phyloP scores from a whole-genome alignment of 352 stramenopile species.

The Aphanomyces astaci region DNA sequence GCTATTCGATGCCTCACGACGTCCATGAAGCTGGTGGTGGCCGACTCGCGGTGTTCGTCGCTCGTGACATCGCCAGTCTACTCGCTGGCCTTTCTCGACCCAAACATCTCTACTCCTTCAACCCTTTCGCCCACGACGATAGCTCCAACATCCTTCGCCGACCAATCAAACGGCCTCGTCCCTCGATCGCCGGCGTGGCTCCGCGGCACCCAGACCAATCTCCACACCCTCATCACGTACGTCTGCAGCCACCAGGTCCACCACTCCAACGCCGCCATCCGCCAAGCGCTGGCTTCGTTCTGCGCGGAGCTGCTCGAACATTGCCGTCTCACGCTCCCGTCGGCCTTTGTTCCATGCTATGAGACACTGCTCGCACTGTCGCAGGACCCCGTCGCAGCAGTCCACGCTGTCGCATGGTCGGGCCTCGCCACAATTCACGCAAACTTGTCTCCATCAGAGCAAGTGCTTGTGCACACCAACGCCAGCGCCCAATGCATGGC shows the following conservation, averaged over 20 bases:
- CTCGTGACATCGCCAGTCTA: conserved; percentile 9
- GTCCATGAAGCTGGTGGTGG: conserved; percentile 30
- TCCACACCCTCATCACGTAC: conserved; percentile 52
- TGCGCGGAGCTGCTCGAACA: conserved; percentile 47
- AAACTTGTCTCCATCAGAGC: conserved; percentile 38
- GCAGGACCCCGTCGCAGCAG: conserved; percentile 37
- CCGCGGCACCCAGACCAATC: conserved; percentile 40
- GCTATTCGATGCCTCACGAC: conserved; percentile 46
- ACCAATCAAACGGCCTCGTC: not conserved
- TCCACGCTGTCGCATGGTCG: conserved; percentile 24
- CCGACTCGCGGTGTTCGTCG: conserved; percentile 27
- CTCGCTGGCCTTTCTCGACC: conserved; percentile 24
- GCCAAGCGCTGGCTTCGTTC: conserved; percentile 45
- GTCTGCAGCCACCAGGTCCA: conserved; percentile 40
- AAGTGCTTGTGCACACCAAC: conserved; percentile 46
- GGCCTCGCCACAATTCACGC: conserved; percentile 24
- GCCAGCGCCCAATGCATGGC: conserved; percentile 61
- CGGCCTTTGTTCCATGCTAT: conserved; percentile 65
- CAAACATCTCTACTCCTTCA: not conserved
- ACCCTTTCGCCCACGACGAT: not conserved
- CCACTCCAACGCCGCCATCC: conserved; percentile 54
- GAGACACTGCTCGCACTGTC: conserved; percentile 69
- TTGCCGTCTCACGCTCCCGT: conserved; percentile 39
- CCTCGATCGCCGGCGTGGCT: conserved; percentile 40
- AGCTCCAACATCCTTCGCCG: not conserved